Percentiles rank a stretch among this genome's conserved stretches.
These are phyloP conservation scores for Sistotremastrum suecicum DNA, from an alignment of 768 basidiomycete genomes.

Conservation along the genomic window DNA sequence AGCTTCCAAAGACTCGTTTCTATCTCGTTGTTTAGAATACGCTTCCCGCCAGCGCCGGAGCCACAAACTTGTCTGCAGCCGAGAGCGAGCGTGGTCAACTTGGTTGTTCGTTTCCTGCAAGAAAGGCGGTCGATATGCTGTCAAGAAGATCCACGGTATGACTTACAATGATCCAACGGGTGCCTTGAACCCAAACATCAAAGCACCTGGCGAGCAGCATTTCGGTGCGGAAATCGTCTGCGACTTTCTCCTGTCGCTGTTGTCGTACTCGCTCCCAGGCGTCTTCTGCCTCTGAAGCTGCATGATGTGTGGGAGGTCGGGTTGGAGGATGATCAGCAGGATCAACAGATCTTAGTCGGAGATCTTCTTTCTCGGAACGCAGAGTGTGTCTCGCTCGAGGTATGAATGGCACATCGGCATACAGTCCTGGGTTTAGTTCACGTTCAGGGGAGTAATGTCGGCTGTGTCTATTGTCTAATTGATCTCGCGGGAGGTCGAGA, in stretches of 20 bases:
- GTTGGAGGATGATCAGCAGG: neutral
- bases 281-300: slow-evolving; percentile 33
- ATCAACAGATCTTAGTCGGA: neutral
- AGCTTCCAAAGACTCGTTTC: slow-evolving; percentile 22
- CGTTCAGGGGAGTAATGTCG: too few relatives aligned
- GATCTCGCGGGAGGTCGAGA: too few relatives aligned
- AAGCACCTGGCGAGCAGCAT: slow-evolving; percentile 55
- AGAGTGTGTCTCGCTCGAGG: too few relatives aligned
- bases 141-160: slow-evolving; percentile 1
- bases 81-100: slow-evolving; percentile 43
- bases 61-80: slow-evolving; percentile 33
- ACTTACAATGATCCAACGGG: slow-evolving; percentile 62
- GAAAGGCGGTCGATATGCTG: slow-evolving; percentile 8
- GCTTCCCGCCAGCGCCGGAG: slow-evolving; percentile 49
- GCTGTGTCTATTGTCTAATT: too few relatives aligned
- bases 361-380: neutral
- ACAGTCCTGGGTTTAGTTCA: too few relatives aligned
- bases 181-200: slow-evolving; percentile 61
- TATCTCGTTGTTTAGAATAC: slow-evolving; percentile 24
- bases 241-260: slow-evolving; percentile 54
- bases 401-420: too few relatives aligned
- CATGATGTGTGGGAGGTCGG: neutral
- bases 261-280: slow-evolving; percentile 68
- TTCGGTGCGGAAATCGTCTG: slow-evolving; percentile 52
- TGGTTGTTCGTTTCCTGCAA: slow-evolving; percentile 60